Evolutionary conservation across 305 asterid species (phyloP).

Genomic region (Euphrasia arctica): DNA sequence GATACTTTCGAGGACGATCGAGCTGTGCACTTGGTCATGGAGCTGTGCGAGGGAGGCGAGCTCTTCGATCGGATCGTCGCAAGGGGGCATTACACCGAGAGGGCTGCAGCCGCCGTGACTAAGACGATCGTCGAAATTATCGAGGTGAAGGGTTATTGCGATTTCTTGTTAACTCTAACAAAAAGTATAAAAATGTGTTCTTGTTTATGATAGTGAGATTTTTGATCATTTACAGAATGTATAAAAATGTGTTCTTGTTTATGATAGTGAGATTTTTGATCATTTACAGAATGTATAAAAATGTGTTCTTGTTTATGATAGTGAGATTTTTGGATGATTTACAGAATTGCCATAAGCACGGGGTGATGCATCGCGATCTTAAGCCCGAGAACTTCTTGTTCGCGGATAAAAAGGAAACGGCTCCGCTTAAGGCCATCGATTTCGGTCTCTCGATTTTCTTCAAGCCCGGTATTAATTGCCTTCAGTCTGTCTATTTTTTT

Average conservation of each 20-base stretch:
- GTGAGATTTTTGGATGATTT: conserved; percentile 8
- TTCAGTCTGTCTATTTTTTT: conserved; percentile 4
- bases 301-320: neutral
- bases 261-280: too few relatives aligned
- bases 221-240: too few relatives aligned
- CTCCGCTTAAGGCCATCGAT: conserved; percentile 63
- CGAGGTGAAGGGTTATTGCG: conserved; percentile 35
- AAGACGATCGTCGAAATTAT: conserved; percentile 57
- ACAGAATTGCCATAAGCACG: conserved; percentile 55
- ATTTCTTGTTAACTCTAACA: neutral
- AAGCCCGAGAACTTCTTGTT: conserved; percentile 64
- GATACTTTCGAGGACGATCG: conserved; percentile 50
- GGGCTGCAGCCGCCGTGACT: conserved; percentile 59
- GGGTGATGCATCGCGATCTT: conserved; percentile 68
- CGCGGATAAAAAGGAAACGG: conserved; percentile 47
- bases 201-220: neutral
- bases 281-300: too few relatives aligned
- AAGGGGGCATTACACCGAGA: conserved; percentile 58
- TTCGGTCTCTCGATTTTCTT: conserved; percentile 65
- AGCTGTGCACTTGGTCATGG: conserved; percentile 60
- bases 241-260: too few relatives aligned
- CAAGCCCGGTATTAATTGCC: conserved; percentile 43
- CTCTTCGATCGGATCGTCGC: conserved; percentile 58
- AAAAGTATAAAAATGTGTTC: conserved; percentile 16
- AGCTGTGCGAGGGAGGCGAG: conserved; percentile 63